A percentile compares a stretch with the other conserved stretches of the same genome.
These are phyloP conservation scores for Pinus taeda DNA, from an alignment of 75 land plant genomes.

Conservation along the genomic window DNA sequence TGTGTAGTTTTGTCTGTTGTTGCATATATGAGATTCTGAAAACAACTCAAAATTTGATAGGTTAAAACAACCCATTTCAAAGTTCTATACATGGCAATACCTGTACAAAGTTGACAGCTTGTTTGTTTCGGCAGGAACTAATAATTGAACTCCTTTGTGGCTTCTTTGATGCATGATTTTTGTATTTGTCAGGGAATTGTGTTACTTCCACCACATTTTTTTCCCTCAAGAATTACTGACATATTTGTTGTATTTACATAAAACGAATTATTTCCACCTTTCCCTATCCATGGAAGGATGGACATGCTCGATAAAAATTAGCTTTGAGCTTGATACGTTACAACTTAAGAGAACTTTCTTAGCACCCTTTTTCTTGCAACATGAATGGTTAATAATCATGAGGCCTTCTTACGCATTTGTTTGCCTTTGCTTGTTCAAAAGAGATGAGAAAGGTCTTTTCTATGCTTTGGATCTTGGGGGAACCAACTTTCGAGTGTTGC, in stretches of 20 bases:
- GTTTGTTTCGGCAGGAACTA: background rate
- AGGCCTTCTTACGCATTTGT: background rate
- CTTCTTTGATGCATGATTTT: background rate
- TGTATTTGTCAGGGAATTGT: background rate
- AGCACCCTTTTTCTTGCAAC: background rate
- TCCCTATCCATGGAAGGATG: background rate
- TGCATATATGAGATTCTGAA: background rate
- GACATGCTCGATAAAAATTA: background rate
- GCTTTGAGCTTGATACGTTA: background rate
- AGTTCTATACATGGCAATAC: background rate
- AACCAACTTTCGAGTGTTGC: conserved; percentile 66
- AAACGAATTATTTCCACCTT: background rate
- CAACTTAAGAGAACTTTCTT: background rate
- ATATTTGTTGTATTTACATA: background rate
- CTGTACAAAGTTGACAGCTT: background rate
- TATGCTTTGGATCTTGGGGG: conserved; percentile 82
- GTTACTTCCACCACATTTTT: background rate
- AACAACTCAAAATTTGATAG: background rate
- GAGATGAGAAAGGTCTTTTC: conserved; percentile 71
- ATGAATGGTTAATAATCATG: background rate
- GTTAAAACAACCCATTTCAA: background rate
- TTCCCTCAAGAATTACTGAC: background rate
- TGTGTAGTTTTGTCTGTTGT: background rate
- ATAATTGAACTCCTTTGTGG: background rate
- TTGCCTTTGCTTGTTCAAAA: conserved; percentile 15